Evolutionary conservation across 1,139 yeast species (phyloP).

Genomic region (Schizosaccharomyces versatilis): DNA sequence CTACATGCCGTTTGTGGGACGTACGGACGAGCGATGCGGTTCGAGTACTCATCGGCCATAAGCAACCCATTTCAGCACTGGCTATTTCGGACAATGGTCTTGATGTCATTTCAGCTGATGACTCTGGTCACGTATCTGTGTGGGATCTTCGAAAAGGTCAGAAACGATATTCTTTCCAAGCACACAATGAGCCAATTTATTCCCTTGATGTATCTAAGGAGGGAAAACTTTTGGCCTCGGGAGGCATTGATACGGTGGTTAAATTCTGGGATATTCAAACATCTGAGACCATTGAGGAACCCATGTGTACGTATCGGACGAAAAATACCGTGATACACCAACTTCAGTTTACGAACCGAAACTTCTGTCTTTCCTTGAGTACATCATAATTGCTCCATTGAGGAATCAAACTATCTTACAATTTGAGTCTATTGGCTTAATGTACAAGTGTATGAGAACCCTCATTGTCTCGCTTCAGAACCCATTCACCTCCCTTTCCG

Average conservation of each 20-base stretch:
- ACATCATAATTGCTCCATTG: neutral
- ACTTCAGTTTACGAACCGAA: neutral
- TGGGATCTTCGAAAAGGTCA: slow-evolving; percentile 94
- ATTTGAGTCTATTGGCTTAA: neutral
- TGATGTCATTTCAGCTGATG: slow-evolving; percentile 66
- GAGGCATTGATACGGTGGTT: slow-evolving; percentile 81
- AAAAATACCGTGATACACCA: neutral
- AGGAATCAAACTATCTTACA: neutral
- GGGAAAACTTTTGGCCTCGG: slow-evolving; percentile 72
- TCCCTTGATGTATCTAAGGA: slow-evolving; percentile 70
- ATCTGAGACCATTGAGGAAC: neutral
- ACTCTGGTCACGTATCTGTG: slow-evolving; percentile 61
- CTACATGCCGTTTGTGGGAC: slow-evolving; percentile 97
- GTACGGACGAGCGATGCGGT: slow-evolving; percentile 71
- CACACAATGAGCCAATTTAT: slow-evolving; percentile 71
- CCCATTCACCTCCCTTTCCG: no score
- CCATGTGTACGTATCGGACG: neutral
- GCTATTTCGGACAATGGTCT: slow-evolving; percentile 93
- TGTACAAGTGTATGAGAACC: no score
- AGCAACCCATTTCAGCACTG: slow-evolving; percentile 67
- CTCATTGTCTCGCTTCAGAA: no score
- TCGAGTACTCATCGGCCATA: slow-evolving; percentile 82
- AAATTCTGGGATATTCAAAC: slow-evolving; percentile 85
- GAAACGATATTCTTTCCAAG: slow-evolving; percentile 41
- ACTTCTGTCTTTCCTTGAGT: neutral